These are phyloP conservation scores for Uncinocarpus reesii DNA, from an alignment of 2,329 filamentous ascomycete genomes.

Conservation along the genomic window DNA sequence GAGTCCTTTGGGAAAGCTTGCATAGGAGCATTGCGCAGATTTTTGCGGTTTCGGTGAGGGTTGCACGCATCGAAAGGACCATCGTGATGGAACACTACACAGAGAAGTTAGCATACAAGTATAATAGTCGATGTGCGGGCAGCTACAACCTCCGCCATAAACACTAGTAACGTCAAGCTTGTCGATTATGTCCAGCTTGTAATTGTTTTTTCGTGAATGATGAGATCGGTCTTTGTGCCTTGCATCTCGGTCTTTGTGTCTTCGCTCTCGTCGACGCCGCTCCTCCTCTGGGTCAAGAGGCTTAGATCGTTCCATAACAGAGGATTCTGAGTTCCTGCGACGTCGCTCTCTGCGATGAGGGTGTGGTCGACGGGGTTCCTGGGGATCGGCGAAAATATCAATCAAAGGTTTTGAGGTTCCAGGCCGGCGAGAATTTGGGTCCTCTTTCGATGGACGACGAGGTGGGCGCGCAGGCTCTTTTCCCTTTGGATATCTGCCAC, in stretches of 20 bases:
- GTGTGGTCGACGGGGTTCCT: conserved; percentile 23
- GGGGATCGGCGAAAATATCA: conserved; percentile 42
- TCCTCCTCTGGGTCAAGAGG: conserved; percentile 43
- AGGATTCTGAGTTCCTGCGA: conserved; percentile 55
- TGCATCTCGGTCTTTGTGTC: conserved; percentile 41
- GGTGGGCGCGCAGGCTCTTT: conserved; percentile 8
- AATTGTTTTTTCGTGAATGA: conserved; percentile 30
- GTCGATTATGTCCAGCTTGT: conserved; percentile 75
- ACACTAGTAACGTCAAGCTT: conserved; percentile 94
- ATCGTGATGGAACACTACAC: conserved; percentile 85
- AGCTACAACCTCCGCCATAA: conserved; percentile 80
- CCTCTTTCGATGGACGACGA: conserved; percentile 21
- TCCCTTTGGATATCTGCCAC: conserved; percentile 15
- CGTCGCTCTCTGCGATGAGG: conserved; percentile 37
- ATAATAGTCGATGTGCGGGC: not conserved
- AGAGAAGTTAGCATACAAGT: conserved; percentile 13
- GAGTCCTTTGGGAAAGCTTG: conserved; percentile 90
- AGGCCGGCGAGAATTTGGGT: conserved; percentile 15
- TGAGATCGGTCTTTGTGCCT: conserved; percentile 32
- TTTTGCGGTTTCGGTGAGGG: conserved; percentile 81
- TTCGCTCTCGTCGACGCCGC: conserved; percentile 40
- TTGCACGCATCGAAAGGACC: conserved; percentile 95
- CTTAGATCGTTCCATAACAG: conserved; percentile 44
- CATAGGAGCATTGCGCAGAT: conserved; percentile 78
- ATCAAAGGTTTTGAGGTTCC: conserved; percentile 26